Base-by-base conservation (phyloP, 169 alveolate species). In the Hepatocystis sp. region DNA sequence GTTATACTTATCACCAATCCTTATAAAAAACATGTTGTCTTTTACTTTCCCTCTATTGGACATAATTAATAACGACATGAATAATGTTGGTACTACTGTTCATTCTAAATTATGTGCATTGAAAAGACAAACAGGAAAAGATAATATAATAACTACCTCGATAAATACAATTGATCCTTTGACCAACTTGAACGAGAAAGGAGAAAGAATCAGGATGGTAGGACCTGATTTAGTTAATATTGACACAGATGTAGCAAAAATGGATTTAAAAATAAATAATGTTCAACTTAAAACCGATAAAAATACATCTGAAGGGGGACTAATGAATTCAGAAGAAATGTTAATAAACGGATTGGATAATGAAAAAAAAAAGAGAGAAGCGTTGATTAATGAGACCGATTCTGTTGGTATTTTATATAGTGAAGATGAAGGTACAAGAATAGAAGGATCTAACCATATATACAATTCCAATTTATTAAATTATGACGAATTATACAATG, bases 11-110 rank as follows among this genome's bases (percentile, higher is more conserved):
- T 85, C 68, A 39, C 90, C 78, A 21, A 63, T 61, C 53, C 93
- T 30, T 85, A 92, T 92, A 67, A 90, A 84, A 71, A 81, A 64
- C 15, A 61, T 81, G 15, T 44, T 81, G 28, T 81, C 89, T 0
- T 81, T 81, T 63, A 53, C 84, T 10, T 81, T 63, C 34, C 89
- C 89, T 21, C 44, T 81, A 44, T 27, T 81, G 34, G 89, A 81
- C 36, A 81, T 81, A 8, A 25, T 81, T 49, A 60, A 81, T 47
- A 49, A 63, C 17, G 42, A 34, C 28, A 67, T 46, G 10, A 56
- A 36, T 1, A 30, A 27, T 0, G n/a, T n/a, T n/a, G n/a, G n/a
- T n/a, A n/a, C n/a, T n/a, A n/a, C n/a, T n/a, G n/a, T n/a, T n/a
- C n/a, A n/a, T n/a, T n/a, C n/a, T n/a, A n/a, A n/a, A n/a, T n/a